Evolutionary conservation across 805 yeast genomes (phyloP), one percentile per base, ranked within the genome.

Genomic region (Zygosaccharomyces bisporus): DNA sequence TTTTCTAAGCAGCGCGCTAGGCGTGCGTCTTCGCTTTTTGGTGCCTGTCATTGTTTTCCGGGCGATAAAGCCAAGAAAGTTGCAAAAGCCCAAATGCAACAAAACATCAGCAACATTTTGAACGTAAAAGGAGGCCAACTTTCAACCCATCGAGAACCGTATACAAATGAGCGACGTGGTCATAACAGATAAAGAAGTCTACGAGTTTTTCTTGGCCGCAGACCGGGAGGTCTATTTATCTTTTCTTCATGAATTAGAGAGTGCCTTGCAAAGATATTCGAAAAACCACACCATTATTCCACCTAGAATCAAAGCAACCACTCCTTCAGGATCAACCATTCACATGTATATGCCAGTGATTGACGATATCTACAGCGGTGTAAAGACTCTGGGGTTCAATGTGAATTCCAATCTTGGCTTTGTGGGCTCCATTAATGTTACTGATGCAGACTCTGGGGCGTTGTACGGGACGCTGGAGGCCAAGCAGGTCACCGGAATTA

Each of bases 261-360:
- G 46, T 0, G 74, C 78, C 0, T 63, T 80, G 41, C 25, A 41
- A 4, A 67, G 61, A n/a, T 79, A 72, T 54, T 56, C 70, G 10
- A 24, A 58, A 2, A 71, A 75, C 50, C 76, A 75, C 3, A 53
- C 69, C 1, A 57, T 73, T 16, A 73, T 78, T 14, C 86, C 86
- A 2, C 77, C 73, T 31, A 63, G 86, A 53, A 76, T 73, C 4
- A 80, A 76, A 5, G 57, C 70, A 34, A 53, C 56, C 21, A 60
- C 75, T 51, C 58, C 71, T 35, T 61, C 67, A 49, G 51, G 58
- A 4, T 51, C 47, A 19, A 59, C 76, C 3, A 68, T 74, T 1
- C 85, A 81, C 57, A 54, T 81, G 23, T 79, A 78, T 60, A 81
- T 81, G 87, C 83, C 85, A 3, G 75, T 83, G n/a, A 69, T 76